phyloP scores from a whole-genome alignment of 176 grass and related monocot genomes.

The Carex littledalei region DNA sequence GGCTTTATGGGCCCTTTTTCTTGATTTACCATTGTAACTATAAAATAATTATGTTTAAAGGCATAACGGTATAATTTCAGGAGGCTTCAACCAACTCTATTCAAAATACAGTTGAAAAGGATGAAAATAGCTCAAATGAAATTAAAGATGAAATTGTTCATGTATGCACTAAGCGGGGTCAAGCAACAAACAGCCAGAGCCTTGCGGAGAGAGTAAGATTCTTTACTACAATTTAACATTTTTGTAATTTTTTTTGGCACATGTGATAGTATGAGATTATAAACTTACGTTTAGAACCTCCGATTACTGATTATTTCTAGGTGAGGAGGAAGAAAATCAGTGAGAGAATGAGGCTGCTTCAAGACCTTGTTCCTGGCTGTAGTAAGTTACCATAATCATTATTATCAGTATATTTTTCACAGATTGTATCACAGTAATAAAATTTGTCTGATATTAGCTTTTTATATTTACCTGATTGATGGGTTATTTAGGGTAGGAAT shows the following conservation, averaged over 20 bases:
- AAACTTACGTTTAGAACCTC: background rate
- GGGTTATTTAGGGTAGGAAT: too few relatives aligned
- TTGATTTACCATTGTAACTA: too few relatives aligned
- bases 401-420: constrained; percentile 2
- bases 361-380: constrained; percentile 98
- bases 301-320: constrained; percentile 29
- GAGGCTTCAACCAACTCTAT: constrained; percentile 40
- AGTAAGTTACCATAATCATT: constrained; percentile 49
- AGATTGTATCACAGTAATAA: background rate
- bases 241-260: background rate
- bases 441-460: background rate
- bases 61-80: background rate
- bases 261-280: background rate
- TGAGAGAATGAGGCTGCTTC: constrained; percentile 97
- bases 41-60: background rate
- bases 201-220: constrained; percentile 91
- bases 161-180: constrained; percentile 81
- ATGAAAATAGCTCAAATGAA: constrained; percentile 43
- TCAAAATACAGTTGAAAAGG: constrained; percentile 34
- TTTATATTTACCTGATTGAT: too few relatives aligned
- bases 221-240: background rate
- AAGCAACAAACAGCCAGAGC: constrained; percentile 96
- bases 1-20: too few relatives aligned
- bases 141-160: constrained; percentile 85
- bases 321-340: constrained; percentile 97